Evolutionary conservation across 2,329 filamentous ascomycete genomes (phyloP), one percentile per base, ranked within the genome.

Genomic region (Diaporthe amygdali): DNA sequence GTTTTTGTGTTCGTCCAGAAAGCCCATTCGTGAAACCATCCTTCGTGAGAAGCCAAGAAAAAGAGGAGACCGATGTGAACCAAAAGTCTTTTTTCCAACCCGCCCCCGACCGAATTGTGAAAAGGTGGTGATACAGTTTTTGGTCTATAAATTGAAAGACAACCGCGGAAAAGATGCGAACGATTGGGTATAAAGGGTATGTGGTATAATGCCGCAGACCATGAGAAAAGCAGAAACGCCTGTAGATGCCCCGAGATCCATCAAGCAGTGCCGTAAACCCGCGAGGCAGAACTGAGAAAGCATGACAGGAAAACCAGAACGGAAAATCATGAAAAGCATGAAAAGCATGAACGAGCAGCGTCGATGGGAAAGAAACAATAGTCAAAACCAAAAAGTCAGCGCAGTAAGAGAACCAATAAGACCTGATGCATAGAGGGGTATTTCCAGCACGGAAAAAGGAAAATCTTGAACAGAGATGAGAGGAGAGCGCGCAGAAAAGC

Each of bases 231-330:
- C 32, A 49, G 52, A 59, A 68, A 68, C 66, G 52, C 66, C 66
- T 49, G 66, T 68, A 68, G 66, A 68, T 68, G 66, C 66, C 41
- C 66, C 66, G 52, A 66, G 63, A 68, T 41, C 66, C 52, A 68
- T 55, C 66, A 68, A 68, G 66, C 66, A 68, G 66, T 68, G 41
- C 66, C 66, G 52, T 68, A 30, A 59, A 68, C 66, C 66, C 41
- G 66, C 66, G 32, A 59, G 54, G 66, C 59, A 64, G 44, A 64
- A 64, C 30, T 37, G 17, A 64, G 59, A 49, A 64, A 64, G 59
- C 59, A 64, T 20, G 27, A 64, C 41, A 64, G 52, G 52, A 59
- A 39, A 56, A 44, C 46, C 51, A 47, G n/a, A 4, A n/a, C 27
- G 25, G 37, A 59, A 46, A 67, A 46, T 25, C 49, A 22, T 67